phyloP scores from a whole-genome alignment of 2,329 filamentous ascomycete species.

The Aspergillus sp. region DNA sequence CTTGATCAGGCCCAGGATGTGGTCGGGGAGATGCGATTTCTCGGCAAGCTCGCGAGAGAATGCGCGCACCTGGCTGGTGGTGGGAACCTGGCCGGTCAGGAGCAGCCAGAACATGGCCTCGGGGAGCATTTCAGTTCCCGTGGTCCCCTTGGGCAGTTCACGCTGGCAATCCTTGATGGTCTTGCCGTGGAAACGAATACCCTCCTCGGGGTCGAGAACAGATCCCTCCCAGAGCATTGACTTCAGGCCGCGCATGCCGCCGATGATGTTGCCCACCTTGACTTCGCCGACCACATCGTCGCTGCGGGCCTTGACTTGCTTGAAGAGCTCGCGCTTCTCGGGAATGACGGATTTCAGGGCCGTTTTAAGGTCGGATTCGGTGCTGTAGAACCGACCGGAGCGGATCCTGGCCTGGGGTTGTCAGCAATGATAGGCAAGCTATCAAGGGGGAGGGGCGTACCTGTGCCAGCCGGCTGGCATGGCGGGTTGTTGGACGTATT shows the following conservation, averaged over 20 bases:
- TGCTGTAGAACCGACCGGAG: slow-evolving; percentile 50
- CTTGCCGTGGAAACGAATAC: slow-evolving; percentile 95
- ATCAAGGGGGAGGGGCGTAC: slow-evolving; percentile 23
- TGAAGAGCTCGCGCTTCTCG: slow-evolving; percentile 87
- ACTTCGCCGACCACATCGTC: slow-evolving; percentile 86
- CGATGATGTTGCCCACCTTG: slow-evolving; percentile 90
- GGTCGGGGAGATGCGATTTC: slow-evolving; percentile 77
- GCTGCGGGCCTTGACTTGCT: slow-evolving; percentile 85
- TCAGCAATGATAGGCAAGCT: not conserved
- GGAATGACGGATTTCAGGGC: slow-evolving; percentile 83
- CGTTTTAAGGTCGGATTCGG: slow-evolving; percentile 86
- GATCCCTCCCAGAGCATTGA: slow-evolving; percentile 99
- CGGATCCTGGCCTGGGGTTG: not conserved
- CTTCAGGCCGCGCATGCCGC: slow-evolving; percentile 96
- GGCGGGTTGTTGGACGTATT: slow-evolving; percentile 39
- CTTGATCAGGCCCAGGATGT: slow-evolving; percentile 85
- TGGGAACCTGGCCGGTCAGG: slow-evolving; percentile 88
- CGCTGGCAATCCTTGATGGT: slow-evolving; percentile 98
- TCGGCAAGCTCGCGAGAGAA: slow-evolving; percentile 86
- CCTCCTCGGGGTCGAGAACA: slow-evolving; percentile 93
- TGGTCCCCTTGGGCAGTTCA: slow-evolving; percentile 86
- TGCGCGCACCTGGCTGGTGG: slow-evolving; percentile 74
- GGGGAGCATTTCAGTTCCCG: slow-evolving; percentile 92
- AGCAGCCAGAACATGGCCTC: slow-evolving; percentile 99
- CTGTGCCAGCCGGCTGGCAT: slow-evolving; percentile 41